Evolutionary conservation across 2,329 filamentous ascomycete species (phyloP), one percentile per base, ranked within the genome.

Genomic region (Phialophora verrucosa): DNA sequence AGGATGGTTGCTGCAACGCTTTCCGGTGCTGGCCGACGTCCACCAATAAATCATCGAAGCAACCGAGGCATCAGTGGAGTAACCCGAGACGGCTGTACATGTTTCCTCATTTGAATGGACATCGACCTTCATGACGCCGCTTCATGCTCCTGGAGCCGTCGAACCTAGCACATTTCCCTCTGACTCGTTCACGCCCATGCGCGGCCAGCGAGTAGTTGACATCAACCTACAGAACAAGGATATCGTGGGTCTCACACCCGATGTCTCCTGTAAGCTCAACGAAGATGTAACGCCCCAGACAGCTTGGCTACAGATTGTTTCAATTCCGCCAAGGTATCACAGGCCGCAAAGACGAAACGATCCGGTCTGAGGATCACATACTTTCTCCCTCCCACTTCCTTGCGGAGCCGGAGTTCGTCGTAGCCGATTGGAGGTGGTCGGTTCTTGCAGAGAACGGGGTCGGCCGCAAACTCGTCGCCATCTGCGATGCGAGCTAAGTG

Each of bases 331-430:
- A 23, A n/a, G 20, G 63, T 66, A 49, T 68, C 58, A 53, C 68
- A 66, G 12, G 73, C 71, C 4, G 76, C 76, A 70, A 75, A 79
- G 3, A 78, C 71, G 56, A 78, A 76, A 1, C 76, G 71, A 63
- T 78, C 77, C 1, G 70, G 71, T 57, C 77, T 68, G 17, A 79
- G 54, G 54, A 79, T 71, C 8, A 76, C 70, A 68, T 73, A 78
- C 51, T 66, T 67, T 10, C 72, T 70, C 2, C 66, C 56, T 4
- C 62, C 62, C 4, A 75, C 56, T 23, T 72, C 72, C 31, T 67
- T 71, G 20, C 67, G 54, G 11, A 78, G 67, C 6, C 74, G 69
- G 23, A 65, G 53, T 23, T 71, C 68, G 53, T 77, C 72, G 62
- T 78, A 78, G 10, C 70, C 67, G 11, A 65, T 61, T 2, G 77